Conservation (phyloP, 2,329 filamentous ascomycete species). For the Trichophyton mentagrophytes region DNA sequence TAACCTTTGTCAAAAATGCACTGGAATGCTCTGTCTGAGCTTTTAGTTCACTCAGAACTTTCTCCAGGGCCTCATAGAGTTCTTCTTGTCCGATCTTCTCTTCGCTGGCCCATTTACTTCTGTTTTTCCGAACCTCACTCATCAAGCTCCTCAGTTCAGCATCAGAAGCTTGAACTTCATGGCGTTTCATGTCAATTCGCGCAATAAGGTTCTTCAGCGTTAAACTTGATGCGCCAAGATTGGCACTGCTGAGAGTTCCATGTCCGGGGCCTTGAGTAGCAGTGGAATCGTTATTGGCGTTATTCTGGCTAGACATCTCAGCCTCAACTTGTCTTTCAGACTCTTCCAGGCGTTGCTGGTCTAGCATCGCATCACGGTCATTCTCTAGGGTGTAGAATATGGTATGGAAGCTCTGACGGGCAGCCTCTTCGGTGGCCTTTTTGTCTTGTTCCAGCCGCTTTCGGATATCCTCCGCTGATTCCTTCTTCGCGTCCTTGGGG, state of each 20-base stretch:
- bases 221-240: conserved; percentile 87
- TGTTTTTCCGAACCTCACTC: conserved; percentile 93
- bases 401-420: conserved; percentile 80
- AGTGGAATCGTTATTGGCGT: conserved; percentile 40
- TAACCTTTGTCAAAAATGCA: conserved; percentile 87
- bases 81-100: conserved; percentile 97
- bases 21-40: conserved; percentile 94
- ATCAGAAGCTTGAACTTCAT: conserved; percentile 81
- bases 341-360: conserved; percentile 93
- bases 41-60: conserved; percentile 92
- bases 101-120: conserved; percentile 97
- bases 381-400: conserved; percentile 93
- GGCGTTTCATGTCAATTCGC: conserved; percentile 83
- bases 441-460: conserved; percentile 89
- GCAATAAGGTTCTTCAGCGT: conserved; percentile 96
- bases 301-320: conserved; percentile 61
- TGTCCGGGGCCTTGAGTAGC: conserved; percentile 53
- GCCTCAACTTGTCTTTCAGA: conserved; percentile 92
- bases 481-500: conserved; percentile 43
- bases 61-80: conserved; percentile 90
- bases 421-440: conserved; percentile 77
- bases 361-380: conserved; percentile 89
- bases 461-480: conserved; percentile 73
- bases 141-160: conserved; percentile 83
- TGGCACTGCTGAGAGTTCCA: conserved; percentile 82